Evolutionary conservation across 2,329 filamentous ascomycete genomes (phyloP).

Genomic region (Grosmannia huntii): DNA sequence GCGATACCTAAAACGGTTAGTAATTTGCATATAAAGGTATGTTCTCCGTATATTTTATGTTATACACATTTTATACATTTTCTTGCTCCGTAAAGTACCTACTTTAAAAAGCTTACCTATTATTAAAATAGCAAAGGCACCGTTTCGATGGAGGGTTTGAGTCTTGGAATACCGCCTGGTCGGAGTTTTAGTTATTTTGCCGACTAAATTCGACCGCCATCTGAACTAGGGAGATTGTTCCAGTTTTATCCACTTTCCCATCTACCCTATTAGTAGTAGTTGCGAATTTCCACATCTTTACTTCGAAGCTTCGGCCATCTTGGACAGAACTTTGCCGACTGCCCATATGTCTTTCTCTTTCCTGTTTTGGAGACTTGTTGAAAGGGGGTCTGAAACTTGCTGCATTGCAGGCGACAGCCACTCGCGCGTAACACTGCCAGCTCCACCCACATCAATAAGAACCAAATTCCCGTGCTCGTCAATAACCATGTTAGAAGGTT

Average conservation of each 20-base stretch:
- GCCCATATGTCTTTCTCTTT: constrained; percentile 14
- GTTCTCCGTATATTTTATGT: no score
- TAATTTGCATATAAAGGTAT: no score
- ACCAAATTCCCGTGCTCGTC: constrained; percentile 8
- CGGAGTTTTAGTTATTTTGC: background rate
- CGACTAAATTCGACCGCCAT: background rate
- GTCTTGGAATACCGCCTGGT: background rate
- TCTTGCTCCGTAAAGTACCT: no score
- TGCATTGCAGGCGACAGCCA: constrained; percentile 13
- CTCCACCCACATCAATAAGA: constrained; percentile 14
- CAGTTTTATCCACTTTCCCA: background rate
- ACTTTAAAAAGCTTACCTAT: no score
- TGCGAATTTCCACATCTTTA: background rate
- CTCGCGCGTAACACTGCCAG: constrained; percentile 9
- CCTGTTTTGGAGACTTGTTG: constrained; percentile 6
- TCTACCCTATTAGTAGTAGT: background rate
- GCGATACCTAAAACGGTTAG: no score
- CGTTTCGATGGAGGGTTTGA: background rate
- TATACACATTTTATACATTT: no score
- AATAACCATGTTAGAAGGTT: constrained; percentile 13
- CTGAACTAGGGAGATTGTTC: background rate
- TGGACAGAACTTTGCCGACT: constrained; percentile 8
- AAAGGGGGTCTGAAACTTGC: constrained; percentile 8
- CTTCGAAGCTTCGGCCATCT: constrained; percentile 4
- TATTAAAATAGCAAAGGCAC: background rate